These are phyloP conservation scores for Colletotrichum costaricense DNA, from an alignment of 2,329 filamentous ascomycete species.

Conservation along the genomic window DNA sequence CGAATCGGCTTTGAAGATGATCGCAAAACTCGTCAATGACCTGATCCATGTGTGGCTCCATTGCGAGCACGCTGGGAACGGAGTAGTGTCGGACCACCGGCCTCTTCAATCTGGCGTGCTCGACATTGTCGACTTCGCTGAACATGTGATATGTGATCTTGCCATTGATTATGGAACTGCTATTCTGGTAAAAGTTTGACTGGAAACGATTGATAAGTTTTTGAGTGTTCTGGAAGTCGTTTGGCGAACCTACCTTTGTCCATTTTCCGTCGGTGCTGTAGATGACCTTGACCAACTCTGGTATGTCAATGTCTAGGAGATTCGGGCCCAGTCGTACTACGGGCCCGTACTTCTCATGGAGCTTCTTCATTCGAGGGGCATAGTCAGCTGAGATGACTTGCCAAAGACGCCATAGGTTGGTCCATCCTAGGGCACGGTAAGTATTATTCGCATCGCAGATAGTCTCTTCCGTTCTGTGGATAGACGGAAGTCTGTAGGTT, in stretches of 20 bases:
- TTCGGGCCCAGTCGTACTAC: slow-evolving; percentile 46
- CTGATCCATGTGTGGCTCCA: slow-evolving; percentile 47
- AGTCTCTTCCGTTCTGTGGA: no score
- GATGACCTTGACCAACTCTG: slow-evolving; percentile 42
- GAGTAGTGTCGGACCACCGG: slow-evolving; percentile 52
- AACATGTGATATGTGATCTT: slow-evolving; percentile 52
- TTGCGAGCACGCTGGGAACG: slow-evolving; percentile 38
- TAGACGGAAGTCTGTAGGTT: not conserved
- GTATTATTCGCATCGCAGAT: no score
- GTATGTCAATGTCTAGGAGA: slow-evolving; percentile 41
- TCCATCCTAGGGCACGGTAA: slow-evolving; percentile 36
- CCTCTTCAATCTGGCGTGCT: slow-evolving; percentile 49
- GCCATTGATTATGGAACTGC: slow-evolving; percentile 46
- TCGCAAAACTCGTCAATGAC: slow-evolving; percentile 44
- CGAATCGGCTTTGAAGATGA: slow-evolving; percentile 44
- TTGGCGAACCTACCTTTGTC: slow-evolving; percentile 31
- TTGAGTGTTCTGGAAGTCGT: not conserved
- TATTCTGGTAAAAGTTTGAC: slow-evolving; percentile 51
- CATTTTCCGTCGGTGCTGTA: slow-evolving; percentile 43
- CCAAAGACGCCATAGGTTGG: slow-evolving; percentile 43
- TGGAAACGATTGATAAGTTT: no score
- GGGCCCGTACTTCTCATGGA: slow-evolving; percentile 45
- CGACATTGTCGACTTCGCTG: slow-evolving; percentile 45
- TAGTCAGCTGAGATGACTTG: slow-evolving; percentile 38
- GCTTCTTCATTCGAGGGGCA: slow-evolving; percentile 38